Conservation (phyloP, 2,329 filamentous ascomycete genomes). For the Corynespora cassiicola region DNA sequence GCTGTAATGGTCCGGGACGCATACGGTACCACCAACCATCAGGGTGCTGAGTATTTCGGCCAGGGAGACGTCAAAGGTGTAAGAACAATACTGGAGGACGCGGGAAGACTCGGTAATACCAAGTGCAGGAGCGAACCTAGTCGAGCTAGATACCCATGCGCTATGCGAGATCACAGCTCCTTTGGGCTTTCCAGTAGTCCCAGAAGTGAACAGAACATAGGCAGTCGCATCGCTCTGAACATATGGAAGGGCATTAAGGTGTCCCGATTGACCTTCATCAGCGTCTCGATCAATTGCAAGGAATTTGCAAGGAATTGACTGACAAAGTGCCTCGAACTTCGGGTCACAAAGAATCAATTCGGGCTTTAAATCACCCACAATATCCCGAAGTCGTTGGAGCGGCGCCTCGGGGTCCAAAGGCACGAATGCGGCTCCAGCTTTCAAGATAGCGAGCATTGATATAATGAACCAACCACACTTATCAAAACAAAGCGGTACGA, state of each 20-base stretch:
- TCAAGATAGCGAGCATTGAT: constrained; percentile 45
- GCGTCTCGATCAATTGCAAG: constrained; percentile 45
- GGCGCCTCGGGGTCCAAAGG: constrained; percentile 47
- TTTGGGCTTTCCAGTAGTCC: constrained; percentile 63
- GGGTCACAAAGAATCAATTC: constrained; percentile 34
- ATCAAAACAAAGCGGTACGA: constrained; percentile 45
- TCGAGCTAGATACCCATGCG: constrained; percentile 58
- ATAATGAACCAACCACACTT: constrained; percentile 43
- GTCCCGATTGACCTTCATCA: constrained; percentile 44
- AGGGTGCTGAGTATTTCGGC: constrained; percentile 56
- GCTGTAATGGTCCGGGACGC: constrained; percentile 56
- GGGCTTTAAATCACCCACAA: constrained; percentile 39
- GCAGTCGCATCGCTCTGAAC: constrained; percentile 58
- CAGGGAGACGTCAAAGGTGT: constrained; percentile 55
- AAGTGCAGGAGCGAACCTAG: constrained; percentile 29
- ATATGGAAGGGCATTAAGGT: constrained; percentile 33
- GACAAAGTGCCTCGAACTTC: constrained; percentile 28
- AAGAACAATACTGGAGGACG: constrained; percentile 59
- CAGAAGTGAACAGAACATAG: constrained; percentile 67
- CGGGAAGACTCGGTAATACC: constrained; percentile 60
- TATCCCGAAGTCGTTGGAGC: constrained; percentile 42
- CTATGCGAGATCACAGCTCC: constrained; percentile 69
- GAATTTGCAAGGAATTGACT: constrained; percentile 32
- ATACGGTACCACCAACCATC: constrained; percentile 55
- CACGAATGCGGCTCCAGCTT: constrained; percentile 44